These are phyloP conservation scores for Eucalyptus lansdowneana DNA, from an alignment of 345 rosid genomes.

Conservation along the genomic window DNA sequence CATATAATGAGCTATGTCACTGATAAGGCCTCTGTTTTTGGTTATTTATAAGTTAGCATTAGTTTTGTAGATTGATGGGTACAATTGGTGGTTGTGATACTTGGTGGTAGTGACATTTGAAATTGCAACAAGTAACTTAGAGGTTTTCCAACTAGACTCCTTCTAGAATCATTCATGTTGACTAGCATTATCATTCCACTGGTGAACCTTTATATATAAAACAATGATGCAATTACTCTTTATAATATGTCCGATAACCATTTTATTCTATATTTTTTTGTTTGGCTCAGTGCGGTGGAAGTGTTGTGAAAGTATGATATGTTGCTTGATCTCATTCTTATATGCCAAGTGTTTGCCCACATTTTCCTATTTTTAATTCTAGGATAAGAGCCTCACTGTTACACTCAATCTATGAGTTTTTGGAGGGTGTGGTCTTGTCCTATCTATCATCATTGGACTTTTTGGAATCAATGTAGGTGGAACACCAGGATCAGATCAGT, in stretches of 20 bases:
- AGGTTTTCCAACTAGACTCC: neutral
- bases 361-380: neutral
- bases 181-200: neutral
- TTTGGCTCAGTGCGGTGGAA: neutral
- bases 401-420: slow-evolving; percentile 55
- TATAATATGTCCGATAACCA: neutral
- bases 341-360: neutral
- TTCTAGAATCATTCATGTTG: neutral
- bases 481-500: slow-evolving; percentile 26
- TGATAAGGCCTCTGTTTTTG: neutral
- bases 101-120: neutral
- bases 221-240: neutral
- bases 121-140: neutral
- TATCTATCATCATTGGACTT: slow-evolving; percentile 43
- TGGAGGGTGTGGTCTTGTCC: slow-evolving; percentile 51
- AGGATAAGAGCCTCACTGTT: slow-evolving; percentile 50
- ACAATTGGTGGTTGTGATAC: neutral
- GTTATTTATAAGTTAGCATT: neutral
- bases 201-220: neutral
- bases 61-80: neutral
- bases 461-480: slow-evolving; percentile 55
- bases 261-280: neutral
- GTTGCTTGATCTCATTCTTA: neutral
- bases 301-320: neutral
- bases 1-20: neutral